phyloP scores from a whole-genome alignment of 2,329 filamentous ascomycete genomes.

The Byssochlamys sp. region DNA sequence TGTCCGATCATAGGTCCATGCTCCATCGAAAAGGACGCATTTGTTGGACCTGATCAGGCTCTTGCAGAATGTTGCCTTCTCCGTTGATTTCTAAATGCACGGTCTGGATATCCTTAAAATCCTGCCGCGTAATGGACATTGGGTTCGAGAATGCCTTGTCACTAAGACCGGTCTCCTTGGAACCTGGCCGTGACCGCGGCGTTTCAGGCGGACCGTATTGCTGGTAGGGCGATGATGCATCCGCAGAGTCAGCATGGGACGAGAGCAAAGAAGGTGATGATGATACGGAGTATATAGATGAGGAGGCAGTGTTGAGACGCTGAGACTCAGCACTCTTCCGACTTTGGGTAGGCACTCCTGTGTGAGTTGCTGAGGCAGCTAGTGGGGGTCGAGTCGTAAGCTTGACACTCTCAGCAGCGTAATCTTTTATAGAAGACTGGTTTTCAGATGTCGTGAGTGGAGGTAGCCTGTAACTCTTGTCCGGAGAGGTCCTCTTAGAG shows the following conservation, averaged over 20 bases:
- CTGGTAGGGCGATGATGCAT: slow-evolving; percentile 7
- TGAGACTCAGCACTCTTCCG: background rate
- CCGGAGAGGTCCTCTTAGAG: background rate
- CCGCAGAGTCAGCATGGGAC: slow-evolving; percentile 1
- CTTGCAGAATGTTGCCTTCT: slow-evolving; percentile 18
- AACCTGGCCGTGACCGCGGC: slow-evolving; percentile 26
- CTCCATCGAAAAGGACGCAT: slow-evolving; percentile 35
- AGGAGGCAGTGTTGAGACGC: background rate
- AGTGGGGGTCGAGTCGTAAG: slow-evolving; percentile 1
- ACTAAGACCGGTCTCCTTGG: slow-evolving; percentile 25
- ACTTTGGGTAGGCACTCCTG: background rate
- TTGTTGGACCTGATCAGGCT: slow-evolving; percentile 22
- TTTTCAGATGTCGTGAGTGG: slow-evolving; percentile 1
- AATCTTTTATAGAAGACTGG: background rate
- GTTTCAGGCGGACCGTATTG: slow-evolving; percentile 17
- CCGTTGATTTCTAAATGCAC: slow-evolving; percentile 30
- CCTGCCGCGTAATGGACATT: slow-evolving; percentile 22
- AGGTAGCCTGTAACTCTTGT: slow-evolving; percentile 2
- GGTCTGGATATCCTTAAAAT: slow-evolving; percentile 25
- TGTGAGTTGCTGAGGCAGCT: slow-evolving; percentile 1
- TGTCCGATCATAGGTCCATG: slow-evolving; percentile 30
- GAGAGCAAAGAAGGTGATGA: slow-evolving; percentile 1
- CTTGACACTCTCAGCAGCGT: background rate
- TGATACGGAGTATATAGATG: slow-evolving; percentile 2
- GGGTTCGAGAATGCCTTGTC: slow-evolving; percentile 22